Conservation (phyloP, 345 rosid species). For the Eutrema japonicum region DNA sequence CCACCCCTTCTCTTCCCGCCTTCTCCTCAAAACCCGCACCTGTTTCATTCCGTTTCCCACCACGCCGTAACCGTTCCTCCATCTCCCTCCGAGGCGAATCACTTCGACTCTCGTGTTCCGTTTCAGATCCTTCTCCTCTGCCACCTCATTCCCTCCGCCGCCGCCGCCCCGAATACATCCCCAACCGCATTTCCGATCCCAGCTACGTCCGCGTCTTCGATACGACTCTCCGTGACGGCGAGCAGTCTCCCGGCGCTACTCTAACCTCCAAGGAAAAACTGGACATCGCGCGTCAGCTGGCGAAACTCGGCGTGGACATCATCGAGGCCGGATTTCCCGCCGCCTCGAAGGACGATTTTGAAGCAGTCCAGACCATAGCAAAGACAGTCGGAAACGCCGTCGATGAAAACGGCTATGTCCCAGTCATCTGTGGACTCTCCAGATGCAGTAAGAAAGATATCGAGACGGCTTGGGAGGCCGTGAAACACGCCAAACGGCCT, state of each 20-base stretch:
- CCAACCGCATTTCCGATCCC: slow-evolving; percentile 73
- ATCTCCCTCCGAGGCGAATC: slow-evolving; percentile 31
- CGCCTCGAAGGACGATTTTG: slow-evolving; percentile 90
- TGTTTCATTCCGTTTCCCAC: slow-evolving; percentile 29
- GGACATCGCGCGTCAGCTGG: slow-evolving; percentile 84
- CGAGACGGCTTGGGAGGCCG: slow-evolving; percentile 84
- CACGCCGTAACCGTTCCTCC: slow-evolving; percentile 20
- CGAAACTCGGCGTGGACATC: slow-evolving; percentile 86
- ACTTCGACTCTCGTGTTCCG: slow-evolving; percentile 40
- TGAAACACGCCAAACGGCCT: slow-evolving; percentile 76
- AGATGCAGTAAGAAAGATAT: slow-evolving; percentile 87
- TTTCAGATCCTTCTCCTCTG: slow-evolving; percentile 40
- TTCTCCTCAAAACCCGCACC: slow-evolving; percentile 22
- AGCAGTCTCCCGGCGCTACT: slow-evolving; percentile 98
- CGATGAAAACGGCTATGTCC: slow-evolving; percentile 68
- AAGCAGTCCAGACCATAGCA: slow-evolving; percentile 77
- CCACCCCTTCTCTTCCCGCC: slow-evolving; percentile 23
- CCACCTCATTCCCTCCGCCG: slow-evolving; percentile 30
- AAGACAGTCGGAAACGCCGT: slow-evolving; percentile 72
- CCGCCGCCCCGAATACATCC: slow-evolving; percentile 68
- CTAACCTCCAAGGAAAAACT: slow-evolving; percentile 88
- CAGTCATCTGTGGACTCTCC: slow-evolving; percentile 91
- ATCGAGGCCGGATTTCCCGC: slow-evolving; percentile 96
- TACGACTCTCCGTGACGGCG: slow-evolving; percentile 98
- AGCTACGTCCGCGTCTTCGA: slow-evolving; percentile 84